Evolutionary conservation across 108 stramenopile species (phyloP).

Genomic region (Nitzschia putrida): DNA sequence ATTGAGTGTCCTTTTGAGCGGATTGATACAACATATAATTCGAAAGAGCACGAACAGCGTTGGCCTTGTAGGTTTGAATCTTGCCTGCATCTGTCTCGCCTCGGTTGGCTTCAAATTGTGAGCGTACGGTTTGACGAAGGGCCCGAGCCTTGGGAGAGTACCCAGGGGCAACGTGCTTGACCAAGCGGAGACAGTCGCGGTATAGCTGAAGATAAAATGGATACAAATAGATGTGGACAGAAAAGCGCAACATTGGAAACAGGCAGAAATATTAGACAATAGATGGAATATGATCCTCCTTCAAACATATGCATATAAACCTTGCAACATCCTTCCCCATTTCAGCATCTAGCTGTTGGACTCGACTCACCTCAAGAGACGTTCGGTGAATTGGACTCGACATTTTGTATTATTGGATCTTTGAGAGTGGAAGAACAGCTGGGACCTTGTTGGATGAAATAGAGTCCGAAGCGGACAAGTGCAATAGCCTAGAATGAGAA

Average conservation of each 20-base stretch:
- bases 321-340: no score
- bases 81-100: slow-evolving; percentile 39
- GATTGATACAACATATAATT: slow-evolving; percentile 86
- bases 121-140: slow-evolving; percentile 64
- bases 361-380: slow-evolving; percentile 37
- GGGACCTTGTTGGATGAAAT: no score
- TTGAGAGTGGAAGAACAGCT: no score
- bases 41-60: slow-evolving; percentile 80
- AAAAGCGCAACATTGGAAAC: no score
- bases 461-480: no score
- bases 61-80: slow-evolving; percentile 67
- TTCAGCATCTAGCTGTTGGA: no score
- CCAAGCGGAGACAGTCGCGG: slow-evolving; percentile 79
- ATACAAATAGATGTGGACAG: no score
- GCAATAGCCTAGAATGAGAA: no score
- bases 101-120: slow-evolving; percentile 62
- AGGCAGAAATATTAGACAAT: no score
- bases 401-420: no score
- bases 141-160: slow-evolving; percentile 71
- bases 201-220: slow-evolving; percentile 71
- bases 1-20: slow-evolving; percentile 66
- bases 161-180: slow-evolving; percentile 80
- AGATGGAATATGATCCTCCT: no score
- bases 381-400: slow-evolving; percentile 32
- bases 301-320: no score